Percentiles rank a stretch among this genome's conserved stretches.
Conservation (phyloP, 768 basidiomycete genomes). For the Trametes maxima region DNA sequence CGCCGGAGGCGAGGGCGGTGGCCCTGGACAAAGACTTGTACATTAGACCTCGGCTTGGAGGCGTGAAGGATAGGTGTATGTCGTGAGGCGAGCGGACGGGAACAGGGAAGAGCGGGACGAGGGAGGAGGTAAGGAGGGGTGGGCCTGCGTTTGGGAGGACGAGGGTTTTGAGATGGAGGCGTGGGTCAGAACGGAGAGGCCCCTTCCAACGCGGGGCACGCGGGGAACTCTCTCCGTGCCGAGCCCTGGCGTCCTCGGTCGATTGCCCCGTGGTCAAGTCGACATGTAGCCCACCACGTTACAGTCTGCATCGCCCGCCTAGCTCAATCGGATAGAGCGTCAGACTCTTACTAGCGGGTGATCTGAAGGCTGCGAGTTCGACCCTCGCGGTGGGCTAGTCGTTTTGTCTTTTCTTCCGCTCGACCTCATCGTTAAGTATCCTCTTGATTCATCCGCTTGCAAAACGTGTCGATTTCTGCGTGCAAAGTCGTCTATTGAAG, state of each 20-base stretch:
- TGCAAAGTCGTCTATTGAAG: constrained; percentile 6
- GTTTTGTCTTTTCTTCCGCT: constrained; percentile 26
- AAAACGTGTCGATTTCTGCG: neutral
- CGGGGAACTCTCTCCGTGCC: constrained; percentile 17
- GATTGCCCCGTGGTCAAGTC: no score
- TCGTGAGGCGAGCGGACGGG: constrained; percentile 6
- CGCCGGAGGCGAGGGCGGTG: constrained; percentile 38
- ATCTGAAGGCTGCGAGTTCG: constrained; percentile 70
- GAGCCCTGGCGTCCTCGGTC: neutral
- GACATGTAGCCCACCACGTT: no score
- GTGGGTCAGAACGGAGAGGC: constrained; percentile 2
- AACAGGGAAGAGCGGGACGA: constrained; percentile 14
- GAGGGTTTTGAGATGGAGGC: constrained; percentile 13
- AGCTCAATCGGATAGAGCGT: constrained; percentile 72
- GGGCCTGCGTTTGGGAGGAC: constrained; percentile 10
- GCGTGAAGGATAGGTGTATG: constrained; percentile 10
- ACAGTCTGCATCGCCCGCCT: constrained; percentile 59
- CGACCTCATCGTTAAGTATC: no score
- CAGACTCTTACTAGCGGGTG: constrained; percentile 52
- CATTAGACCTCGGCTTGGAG: constrained; percentile 15
- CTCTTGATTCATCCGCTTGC: no score
- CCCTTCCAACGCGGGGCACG: neutral
- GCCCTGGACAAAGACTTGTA: constrained; percentile 31
- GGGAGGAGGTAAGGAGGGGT: constrained; percentile 8
- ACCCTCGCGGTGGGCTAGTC: constrained; percentile 63